Evolutionary conservation across 2,329 filamentous ascomycete species (phyloP), one percentile per base, ranked within the genome.

Genomic region (Diaporthe citri): DNA sequence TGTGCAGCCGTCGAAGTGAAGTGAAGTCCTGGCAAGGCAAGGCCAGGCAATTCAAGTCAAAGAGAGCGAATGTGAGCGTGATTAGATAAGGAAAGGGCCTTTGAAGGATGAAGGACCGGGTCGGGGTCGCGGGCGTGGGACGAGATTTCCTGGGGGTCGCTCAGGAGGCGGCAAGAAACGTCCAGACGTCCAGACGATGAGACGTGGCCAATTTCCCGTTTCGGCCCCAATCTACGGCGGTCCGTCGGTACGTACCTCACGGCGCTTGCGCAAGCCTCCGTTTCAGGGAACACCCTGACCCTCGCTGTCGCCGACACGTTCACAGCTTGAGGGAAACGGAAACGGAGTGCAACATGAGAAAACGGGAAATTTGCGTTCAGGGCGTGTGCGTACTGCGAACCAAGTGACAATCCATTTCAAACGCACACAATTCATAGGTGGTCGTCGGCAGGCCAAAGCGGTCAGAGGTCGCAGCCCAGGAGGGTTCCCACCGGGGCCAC

Each of bases 161-260:
- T 62, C 56, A 67, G 64, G 64, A 67, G 60, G 71, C 48, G 71
- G n/a, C 55, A 20, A 20, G 39, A 41, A 41, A 64, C 60, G 41
- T n/a, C 57, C 60, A 66, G 25, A 28, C 28, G 28, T 36, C 41
- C 28, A 43, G 17, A 31, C 51, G 22, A 51, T 71, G 66, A 74
- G 72, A 76, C 74, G 74, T 76, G 74, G 72, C 74, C 74, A 76
- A 76, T 76, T 74, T 76, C 72, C 60, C 62, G 57, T 69, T 57
- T 72, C 51, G 60, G 71, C 46, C 57, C 34, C 64, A 69, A 69
- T 69, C 64, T 69, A 69, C 48, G 48, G 48, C 48, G 46, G 7
- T 31, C 46, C 31, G 22, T 52, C 64, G 64, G 46, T 69, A 55
- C 64, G 48, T 69, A 55, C 64, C 31, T 3, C 15, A n/a, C 3